Base-by-base conservation (phyloP, 345 rosid genomes). In the Lagerstroemia speciosa region DNA sequence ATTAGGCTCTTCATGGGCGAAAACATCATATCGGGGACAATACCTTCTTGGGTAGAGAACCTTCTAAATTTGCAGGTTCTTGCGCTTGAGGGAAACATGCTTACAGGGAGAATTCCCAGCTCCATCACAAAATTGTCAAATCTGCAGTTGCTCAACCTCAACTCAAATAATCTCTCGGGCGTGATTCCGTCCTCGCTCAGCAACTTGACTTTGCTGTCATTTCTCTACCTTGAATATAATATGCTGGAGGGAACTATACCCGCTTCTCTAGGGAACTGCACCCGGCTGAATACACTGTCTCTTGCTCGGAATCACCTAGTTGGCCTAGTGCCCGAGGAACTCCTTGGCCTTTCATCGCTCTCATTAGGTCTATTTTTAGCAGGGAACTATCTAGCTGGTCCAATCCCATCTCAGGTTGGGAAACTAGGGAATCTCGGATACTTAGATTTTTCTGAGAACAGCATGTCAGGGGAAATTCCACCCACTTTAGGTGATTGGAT, bases 141-240 rank as follows among this genome's bases (percentile, higher is more conserved):
- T 16, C 73, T 69, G n/a, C 33, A 29, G 37, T 6, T 3, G 11
- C 32, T 74, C 15, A 10, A 19, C 16, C 15, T 41, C 12, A 1
- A 7, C 26, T 0, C 30, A 12, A 64, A 74, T 32, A 64, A 53
- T 15, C 5, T 74, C 22, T 62, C 48, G 0, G 66, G 65, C 8
- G 45, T 2, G 8, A 74, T 74, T 2, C 72, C 77, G 10, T 52
- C 57, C 30, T 63, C 68, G 32, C 15, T 69, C 30, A 69, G 46
- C 19, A 63, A 63, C 20, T 3, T 52, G 34, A 37, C 19, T 64
- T 19, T 12, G 31, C 67, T 69, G 6, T 9, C 20, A 17, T 0
- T 22, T 32, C 37, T 64, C 22, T 15, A 11, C 14, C 24, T 69
- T 5, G 2, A 22, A 11, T 19, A 33, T 12, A 64, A 74, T 22